Base-by-base conservation (phyloP, 2,329 filamentous ascomycete genomes). In the Botrytis paeoniae region DNA sequence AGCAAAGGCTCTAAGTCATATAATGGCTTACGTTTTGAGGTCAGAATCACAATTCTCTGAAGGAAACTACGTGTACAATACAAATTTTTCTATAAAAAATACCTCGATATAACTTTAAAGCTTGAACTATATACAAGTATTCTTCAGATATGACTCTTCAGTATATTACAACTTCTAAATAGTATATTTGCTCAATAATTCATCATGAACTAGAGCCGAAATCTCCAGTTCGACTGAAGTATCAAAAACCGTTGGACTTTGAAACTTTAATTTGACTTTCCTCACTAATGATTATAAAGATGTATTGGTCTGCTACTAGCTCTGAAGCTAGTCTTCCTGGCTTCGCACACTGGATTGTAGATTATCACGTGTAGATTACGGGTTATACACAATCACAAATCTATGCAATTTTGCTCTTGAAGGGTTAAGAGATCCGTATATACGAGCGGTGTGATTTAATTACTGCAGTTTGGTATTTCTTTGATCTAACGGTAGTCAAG, bases 181-280 rank as follows among this genome's bases (percentile, higher is more conserved):
- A 18, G n/a, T 16, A 18, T 29, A 54, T 9, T 18, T 57, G 14
- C 1, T 29, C n/a, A 18, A 57, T 9, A 57, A 1, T 14, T 32
- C 51, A 29, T 32, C n/a, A 57, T 29, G n/a, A 57, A 18, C 16
- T 25, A 54, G 1, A 14, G 5, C 2, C 0, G 25, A 12, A 7
- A 54, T 54, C 5, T n/a, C 48, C 6, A 54, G 12, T 54, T 16
- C 48, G 5, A 54, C 7, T 6, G 14, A 3, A n/a, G 5, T 16
- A 16, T 54, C 25, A n/a, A 54, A n/a, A 54, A 2, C 25, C 5
- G 25, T 54, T 54, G 25, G 14, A 54, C 5, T 14, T n/a, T n/a
- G 1, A 3, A n/a, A 54, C 48, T n/a, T n/a, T n/a, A n/a, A 16
- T 16, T n/a, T 7, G 5, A 3, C 5, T n/a, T 16, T 7, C 0